Base-by-base conservation (phyloP, 2,329 filamentous ascomycete genomes). In the Venturia effusa region DNA sequence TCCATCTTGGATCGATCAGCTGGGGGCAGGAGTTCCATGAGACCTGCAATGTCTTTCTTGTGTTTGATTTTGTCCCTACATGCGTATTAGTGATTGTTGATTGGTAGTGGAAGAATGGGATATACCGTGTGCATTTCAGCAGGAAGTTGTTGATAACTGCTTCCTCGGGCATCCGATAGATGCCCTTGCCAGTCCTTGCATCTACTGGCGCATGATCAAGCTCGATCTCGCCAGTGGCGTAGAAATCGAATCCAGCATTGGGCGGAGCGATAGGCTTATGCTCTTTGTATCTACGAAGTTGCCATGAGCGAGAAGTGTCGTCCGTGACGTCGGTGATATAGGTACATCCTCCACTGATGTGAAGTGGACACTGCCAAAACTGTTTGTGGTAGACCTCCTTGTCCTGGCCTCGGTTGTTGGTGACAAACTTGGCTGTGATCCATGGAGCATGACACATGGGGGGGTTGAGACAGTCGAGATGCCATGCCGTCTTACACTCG, bases 401-500 rank as follows among this genome's bases (percentile, higher is more conserved):
- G 66, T 69, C 70, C 64, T 75, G 72, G 67, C 73, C 64, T 67
- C 72, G 74, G 15, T 39, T 45, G n/a, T 54, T 59, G 22, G 64
- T 57, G 37, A 51, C 48, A 27, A 24, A 34, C 27, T 24, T 27
- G 10, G 43, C 19, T 17, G 54, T 43, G 65, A 79, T 77, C 63
- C 86, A 82, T 13, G 92, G 92, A 45, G 91, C 89, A 64, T 89
- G 85, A 40, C 92, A 86, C 71, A 92, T 78, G 40, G 93, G 92
- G 34, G 91, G 90, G 71, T 95, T 87, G 19, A 96, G 79, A 75
- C 94, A 99, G 75, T 97, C 93, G 61, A 96, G 80, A 77, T 99
- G 94, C 89, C 92, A 99, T 71, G 87, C 83, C 40, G 90, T 82
- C 15, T 84, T 81, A 75, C 93, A 99, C 70, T 83, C 84, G 74